Evolutionary conservation across 345 rosid genomes (phyloP), one percentile per base, ranked within the genome.

Genomic region (Kandelia obovata): DNA sequence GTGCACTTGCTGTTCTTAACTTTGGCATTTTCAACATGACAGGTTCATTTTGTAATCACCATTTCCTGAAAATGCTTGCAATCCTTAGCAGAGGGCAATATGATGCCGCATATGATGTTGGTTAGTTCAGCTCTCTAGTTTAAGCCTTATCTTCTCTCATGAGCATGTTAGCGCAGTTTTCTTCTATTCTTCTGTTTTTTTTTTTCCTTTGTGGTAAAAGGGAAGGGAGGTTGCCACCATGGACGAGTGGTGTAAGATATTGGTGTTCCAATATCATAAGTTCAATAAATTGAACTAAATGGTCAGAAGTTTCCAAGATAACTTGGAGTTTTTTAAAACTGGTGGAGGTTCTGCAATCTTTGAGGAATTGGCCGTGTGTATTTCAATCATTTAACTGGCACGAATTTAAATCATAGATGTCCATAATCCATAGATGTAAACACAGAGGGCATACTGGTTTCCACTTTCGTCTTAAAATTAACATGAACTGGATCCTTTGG

Each of bases 11-110:
- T 25, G n/a, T 23, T 20, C 23, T 62, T 26, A 46, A 13, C 5
- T 53, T 46, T 58, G 32, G 6, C 6, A 25, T 1, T 21, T 62
- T 52, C 52, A 55, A 73, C 31, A 27, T 66, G 77, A 64, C 90
- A 95, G 99, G 99, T 76, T 47, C 87, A 66, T 92, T 79, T 80
- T 90, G 99, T 73, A 95, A 95, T 80, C 97, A 95, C 69, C 76
- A 92, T 85, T 95, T 95, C 87, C 80, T 95, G 53, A 84, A 68
- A 55, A 87, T 78, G 88, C 96, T 92, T 75, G 84, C 98, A 31
- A 84, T 67, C 55, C 70, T 88, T 68, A 79, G 96, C 78, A 78
- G 85, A 60, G 99, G 99, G 25, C 80, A 83, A 53, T 83, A 87
- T 69, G 92, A 82, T 79, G 85, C 89, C 59, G 92, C 92, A 55